Evolutionary conservation across 2,329 filamentous ascomycete genomes (phyloP), one percentile per base, ranked within the genome.

Genomic region (Lasiodiplodia hormozganensis): DNA sequence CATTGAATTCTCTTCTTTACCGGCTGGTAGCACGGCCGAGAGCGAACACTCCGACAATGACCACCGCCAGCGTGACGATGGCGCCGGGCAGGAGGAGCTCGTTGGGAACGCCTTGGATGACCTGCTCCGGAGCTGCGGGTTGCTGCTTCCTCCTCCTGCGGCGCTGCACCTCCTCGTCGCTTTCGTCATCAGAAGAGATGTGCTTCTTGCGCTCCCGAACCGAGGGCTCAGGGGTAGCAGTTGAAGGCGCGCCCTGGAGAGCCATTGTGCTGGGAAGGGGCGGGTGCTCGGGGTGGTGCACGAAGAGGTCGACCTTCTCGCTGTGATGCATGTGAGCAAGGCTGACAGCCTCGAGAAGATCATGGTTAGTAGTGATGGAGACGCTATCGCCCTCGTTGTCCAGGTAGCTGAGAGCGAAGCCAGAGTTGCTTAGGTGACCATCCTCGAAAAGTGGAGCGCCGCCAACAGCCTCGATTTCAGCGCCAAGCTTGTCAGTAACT

Each of bases 301-400:
- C 94, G 75, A 97, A 98, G 18, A 99, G 86, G 75, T 99, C 96
- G 23, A 99, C 96, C 85, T 99, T 99, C 73, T 98, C 96, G 56
- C 89, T 90, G 73, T 85, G 89, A 56, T 88, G 86, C 69, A 92
- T 89, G 70, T 93, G 90, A 4, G 95, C 93, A 34, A 98, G 87
- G 23, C 90, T 85, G 72, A 99, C 93, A 1, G 96, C 94, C 80
- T 99, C 96, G 2, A 96, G 82, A 52, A 99, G 87, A 77, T 99
- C 96, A 72, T 95, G 91, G 76, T 98, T 94, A 0, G 95, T 97
- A 12, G 96, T 99, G 78, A 99, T 97, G 51, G 94, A 97, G 18
- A 99, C 94, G 0, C 93, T 94, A 78, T 99, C 96, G 68, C 96
- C 95, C 77, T 99, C 96, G 74, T 98, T 95, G 78, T 99, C 96